These are phyloP conservation scores for Paramecium sonneborni DNA, from an alignment of 73 alveolate genomes.

Conservation along the genomic window DNA sequence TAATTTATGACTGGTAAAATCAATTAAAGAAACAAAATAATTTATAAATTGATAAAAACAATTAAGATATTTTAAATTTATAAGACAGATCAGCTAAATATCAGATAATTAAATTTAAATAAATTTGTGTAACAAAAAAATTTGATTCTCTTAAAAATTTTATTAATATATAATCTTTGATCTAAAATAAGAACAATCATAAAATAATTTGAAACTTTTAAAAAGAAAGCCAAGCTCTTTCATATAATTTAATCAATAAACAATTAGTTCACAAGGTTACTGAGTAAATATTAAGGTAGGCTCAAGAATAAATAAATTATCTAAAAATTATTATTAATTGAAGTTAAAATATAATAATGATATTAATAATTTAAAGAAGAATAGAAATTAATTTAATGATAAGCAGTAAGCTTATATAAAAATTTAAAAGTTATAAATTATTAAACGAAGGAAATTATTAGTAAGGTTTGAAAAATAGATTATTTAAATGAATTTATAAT, in stretches of 20 bases:
- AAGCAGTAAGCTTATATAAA: neutral
- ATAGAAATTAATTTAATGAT: neutral
- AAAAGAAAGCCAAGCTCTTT: neutral
- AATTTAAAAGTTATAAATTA: neutral
- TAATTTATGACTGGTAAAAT: neutral
- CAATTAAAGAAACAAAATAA: neutral
- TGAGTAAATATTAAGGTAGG: neutral
- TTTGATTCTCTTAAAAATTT: neutral
- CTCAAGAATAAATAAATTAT: neutral
- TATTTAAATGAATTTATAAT: neutral
- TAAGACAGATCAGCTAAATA: constrained; percentile 1
- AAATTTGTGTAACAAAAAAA: neutral
- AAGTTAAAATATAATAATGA: neutral
- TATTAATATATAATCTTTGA: neutral
- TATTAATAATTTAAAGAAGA: neutral
- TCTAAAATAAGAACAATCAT: neutral
- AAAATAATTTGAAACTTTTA: neutral
- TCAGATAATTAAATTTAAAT: neutral
- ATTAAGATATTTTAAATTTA: constrained; percentile 1
- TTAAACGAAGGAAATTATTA: neutral
- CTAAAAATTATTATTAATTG: neutral
- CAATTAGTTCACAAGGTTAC: neutral
- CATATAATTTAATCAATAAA: neutral
- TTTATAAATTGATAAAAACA: neutral
- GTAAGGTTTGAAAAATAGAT: neutral